A percentile compares a stretch with the other conserved stretches of the same genome.
Conservation (phyloP, 1,284 basidiomycete species). For the Pseudozyma thailandica region DNA sequence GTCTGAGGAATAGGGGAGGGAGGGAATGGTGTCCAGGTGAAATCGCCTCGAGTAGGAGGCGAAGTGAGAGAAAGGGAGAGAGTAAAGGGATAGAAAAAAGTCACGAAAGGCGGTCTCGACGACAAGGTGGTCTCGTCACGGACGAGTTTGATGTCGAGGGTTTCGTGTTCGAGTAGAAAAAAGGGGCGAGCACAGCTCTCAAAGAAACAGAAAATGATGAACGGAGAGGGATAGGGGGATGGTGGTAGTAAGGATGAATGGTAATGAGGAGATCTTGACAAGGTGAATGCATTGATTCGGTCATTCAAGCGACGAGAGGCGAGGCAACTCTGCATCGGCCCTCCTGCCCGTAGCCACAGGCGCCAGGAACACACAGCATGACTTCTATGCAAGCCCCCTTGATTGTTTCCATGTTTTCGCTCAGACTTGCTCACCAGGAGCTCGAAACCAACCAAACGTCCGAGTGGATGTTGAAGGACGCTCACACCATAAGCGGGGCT, state of each 20-base stretch:
- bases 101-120: conserved; percentile 2
- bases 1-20: conserved; percentile 6
- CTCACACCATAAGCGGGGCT: no score
- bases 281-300: no score
- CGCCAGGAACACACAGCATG: conserved; percentile 16
- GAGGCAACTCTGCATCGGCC: no score
- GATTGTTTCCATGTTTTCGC: conserved; percentile 5
- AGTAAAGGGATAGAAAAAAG: neutral
- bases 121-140: conserved; percentile 16
- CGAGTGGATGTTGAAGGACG: conserved; percentile 21
- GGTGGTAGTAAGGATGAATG: conserved; percentile 19
- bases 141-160: conserved; percentile 32
- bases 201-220: conserved; percentile 36
- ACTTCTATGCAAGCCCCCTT: conserved; percentile 17
- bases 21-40: conserved; percentile 16
- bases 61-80: neutral
- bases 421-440: no score
- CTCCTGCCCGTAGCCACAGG: neutral
- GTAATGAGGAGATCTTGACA: neutral
- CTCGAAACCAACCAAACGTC: no score
- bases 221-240: conserved; percentile 12
- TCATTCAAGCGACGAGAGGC: no score
- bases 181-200: conserved; percentile 41
- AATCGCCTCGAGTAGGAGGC: conserved; percentile 27
- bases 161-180: conserved; percentile 1